phyloP scores from a whole-genome alignment of 768 basidiomycete genomes.

The Saitozyma podzolica region DNA sequence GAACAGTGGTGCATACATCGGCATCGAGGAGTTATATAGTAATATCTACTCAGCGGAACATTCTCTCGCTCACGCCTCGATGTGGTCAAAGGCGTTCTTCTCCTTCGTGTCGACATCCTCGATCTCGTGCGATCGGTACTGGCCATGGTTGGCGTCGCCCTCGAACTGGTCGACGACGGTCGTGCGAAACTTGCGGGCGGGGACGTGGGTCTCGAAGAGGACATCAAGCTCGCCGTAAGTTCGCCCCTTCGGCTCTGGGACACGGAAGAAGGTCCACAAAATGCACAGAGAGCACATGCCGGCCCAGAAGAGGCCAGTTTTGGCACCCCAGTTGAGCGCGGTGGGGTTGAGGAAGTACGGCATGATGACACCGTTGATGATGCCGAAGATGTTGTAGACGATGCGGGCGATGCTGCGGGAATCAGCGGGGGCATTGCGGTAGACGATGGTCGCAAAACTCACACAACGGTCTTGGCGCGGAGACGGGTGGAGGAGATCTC shows the following conservation, averaged over 20 bases:
- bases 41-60: no score
- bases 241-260: constrained; percentile 22
- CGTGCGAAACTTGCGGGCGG: no score
- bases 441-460: constrained; percentile 26
- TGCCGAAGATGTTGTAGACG: constrained; percentile 31
- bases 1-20: no score
- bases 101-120: no score
- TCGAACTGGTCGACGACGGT: no score
- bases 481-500: constrained; percentile 50
- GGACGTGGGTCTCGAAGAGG: constrained; percentile 25
- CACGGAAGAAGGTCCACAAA: constrained; percentile 29
- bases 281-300: constrained; percentile 25
- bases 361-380: constrained; percentile 26
- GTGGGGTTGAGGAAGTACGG: constrained; percentile 32
- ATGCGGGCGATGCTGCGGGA: constrained; percentile 15
- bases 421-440: constrained; percentile 21
- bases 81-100: no score
- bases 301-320: constrained; percentile 41
- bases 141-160: no score
- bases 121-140: no score
- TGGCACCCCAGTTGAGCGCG: constrained; percentile 36
- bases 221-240: constrained; percentile 37
- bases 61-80: no score
- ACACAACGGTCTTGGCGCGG: constrained; percentile 49
- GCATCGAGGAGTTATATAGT: no score